Base-by-base conservation (phyloP, 345 rosid species). In the Camelina sativa region DNA sequence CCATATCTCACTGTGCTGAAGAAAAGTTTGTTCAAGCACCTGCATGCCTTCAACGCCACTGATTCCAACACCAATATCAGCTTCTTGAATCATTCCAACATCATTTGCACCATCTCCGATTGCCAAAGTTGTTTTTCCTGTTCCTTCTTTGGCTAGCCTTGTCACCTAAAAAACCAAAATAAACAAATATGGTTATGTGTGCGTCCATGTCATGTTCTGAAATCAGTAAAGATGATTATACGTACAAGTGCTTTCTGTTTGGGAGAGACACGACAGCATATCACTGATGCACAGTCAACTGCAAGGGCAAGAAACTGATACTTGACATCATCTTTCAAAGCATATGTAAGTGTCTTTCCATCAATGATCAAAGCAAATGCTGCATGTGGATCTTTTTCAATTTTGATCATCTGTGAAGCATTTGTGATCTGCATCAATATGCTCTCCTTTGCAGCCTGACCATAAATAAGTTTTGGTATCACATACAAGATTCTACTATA, bases 61-160 rank as follows among this genome's bases (percentile, higher is more conserved):
- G 79, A 91, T 91, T 10, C 97, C 95, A 25, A 91, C 84, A 60
- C 97, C 97, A 65, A 91, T 89, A 73, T 89, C 97, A 11, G 97
- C 97, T 89, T 87, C 97, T 82, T 91, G 97, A 84, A 91, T 91
- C 96, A 91, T 91, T 59, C 97, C 88, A 41, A 89, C 93, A 73
- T 91, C 97, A 61, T 88, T 91, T 76, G 97, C 96, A 0, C 93
- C 97, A 16, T 91, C 97, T 23, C 97, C 97, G 28, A 89, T 85
- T 30, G 97, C 96, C 59, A 91, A 75, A 52, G 88, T 89, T 44
- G 88, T 86, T 69, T 57, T 88, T 32, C 91, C 90, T 11, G 97
- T 88, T 58, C 82, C 82, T 78, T 86, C 75, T 79, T 89, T 91
- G 7, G 90, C 93, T 63, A 84, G 80, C 20, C 91, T 67, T 11